Evolutionary conservation across 495 filamentous ascomycete genomes (phyloP), one percentile per base, ranked within the genome.

Genomic region (Daldinia grandis): DNA sequence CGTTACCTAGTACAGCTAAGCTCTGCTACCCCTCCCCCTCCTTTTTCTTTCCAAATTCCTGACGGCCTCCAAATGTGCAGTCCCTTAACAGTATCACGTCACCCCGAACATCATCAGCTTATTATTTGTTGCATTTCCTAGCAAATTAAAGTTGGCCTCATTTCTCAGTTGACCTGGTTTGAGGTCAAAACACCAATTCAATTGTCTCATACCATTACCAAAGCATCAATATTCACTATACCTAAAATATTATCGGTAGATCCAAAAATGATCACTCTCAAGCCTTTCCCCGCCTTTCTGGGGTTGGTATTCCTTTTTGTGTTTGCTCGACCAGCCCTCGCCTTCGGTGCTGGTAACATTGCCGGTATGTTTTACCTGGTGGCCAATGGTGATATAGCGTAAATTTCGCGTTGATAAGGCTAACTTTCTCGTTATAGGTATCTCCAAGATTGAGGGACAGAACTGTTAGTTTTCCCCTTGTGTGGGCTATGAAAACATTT

Each of bases 261-360:
- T 50, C 47, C 30, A 61, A 79, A 60, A 54, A 85, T 85, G 83
- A 74, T 78, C 68, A 64, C 61, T 57, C 58, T 80, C 38, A 83
- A 79, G 68, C 76, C 78, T 8, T 80, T 77, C 76, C 79, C 80
- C 57, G 66, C 81, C 63, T 61, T 84, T 24, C 64, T 83, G 71
- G 81, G 78, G 69, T 69, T 84, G 50, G 84, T 78, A 58, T 68
- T 84, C 58, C 66, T 84, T 12, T 75, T 83, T 55, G 78, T 77
- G 65, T 77, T 84, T 50, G 86, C 88, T 21, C 81, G 84, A 40
- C 91, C 92, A 14, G 84, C 89, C 1, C 81, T 89, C 74, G 94
- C 91, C 10, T 97, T 97, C 74, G 94, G 94, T 25, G 94, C 94
- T 59, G 93, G 93, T 38, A 95, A 95, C 77, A 95, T 96, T 71